Percentiles rank a stretch among this genome's conserved stretches.
phyloP scores from a whole-genome alignment of 2,329 filamentous ascomycete species.

The Capronia coronata region DNA sequence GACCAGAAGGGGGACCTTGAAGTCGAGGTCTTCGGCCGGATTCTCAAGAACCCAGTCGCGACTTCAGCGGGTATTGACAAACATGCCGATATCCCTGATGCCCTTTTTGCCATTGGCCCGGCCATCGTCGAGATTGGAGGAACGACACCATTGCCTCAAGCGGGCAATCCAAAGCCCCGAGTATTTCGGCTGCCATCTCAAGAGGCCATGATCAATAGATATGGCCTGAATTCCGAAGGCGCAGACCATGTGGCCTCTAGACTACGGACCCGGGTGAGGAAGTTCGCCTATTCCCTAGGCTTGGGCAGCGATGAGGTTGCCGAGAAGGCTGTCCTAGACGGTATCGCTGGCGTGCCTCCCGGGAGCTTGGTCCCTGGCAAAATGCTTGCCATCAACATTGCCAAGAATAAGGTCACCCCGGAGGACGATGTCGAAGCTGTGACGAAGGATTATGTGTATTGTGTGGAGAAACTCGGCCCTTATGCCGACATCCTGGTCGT shows the following conservation, averaged over 20 bases:
- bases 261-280: slow-evolving; percentile 68
- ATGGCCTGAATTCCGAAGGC: slow-evolving; percentile 87
- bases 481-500: slow-evolving; percentile 97
- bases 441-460: slow-evolving; percentile 74
- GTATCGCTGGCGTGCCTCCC: slow-evolving; percentile 67
- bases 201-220: slow-evolving; percentile 87
- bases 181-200: slow-evolving; percentile 80
- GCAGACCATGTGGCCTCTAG: slow-evolving; percentile 78
- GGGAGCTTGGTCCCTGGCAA: slow-evolving; percentile 72
- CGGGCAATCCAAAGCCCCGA: slow-evolving; percentile 78
- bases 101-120: slow-evolving; percentile 76
- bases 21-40: slow-evolving; percentile 68
- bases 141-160: slow-evolving; percentile 77
- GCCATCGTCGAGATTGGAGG: slow-evolving; percentile 89
- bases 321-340: slow-evolving; percentile 69
- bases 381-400: slow-evolving; percentile 82
- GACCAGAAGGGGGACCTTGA: slow-evolving; percentile 50
- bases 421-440: slow-evolving; percentile 80
- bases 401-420: slow-evolving; percentile 92
- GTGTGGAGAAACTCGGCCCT: slow-evolving; percentile 70
- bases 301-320: slow-evolving; percentile 56
- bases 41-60: slow-evolving; percentile 76
- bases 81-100: slow-evolving; percentile 78
- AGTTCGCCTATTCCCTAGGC: slow-evolving; percentile 66
- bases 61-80: slow-evolving; percentile 97